phyloP scores from a whole-genome alignment of 805 yeast genomes.

The Candida corydali region DNA sequence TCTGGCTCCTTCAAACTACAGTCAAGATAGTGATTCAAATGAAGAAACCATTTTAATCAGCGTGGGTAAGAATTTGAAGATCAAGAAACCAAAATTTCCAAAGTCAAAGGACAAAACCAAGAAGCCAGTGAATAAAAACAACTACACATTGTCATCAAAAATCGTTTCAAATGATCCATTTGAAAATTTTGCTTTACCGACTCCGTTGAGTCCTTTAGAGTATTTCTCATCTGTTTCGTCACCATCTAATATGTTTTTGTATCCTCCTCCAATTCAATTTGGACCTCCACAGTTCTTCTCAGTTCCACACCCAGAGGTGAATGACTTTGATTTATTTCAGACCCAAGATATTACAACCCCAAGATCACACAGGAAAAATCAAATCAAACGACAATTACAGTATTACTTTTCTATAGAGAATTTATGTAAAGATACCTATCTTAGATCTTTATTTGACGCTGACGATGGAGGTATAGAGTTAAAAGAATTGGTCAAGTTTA shows the following conservation, averaged over 20 bases:
- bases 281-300: too few species aligned
- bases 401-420: conserved; percentile 22
- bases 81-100: conserved; percentile 10
- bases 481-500: conserved; percentile 14
- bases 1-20: not conserved
- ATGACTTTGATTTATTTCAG: too few species aligned
- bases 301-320: too few species aligned
- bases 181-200: not conserved
- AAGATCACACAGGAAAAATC: conserved; percentile 1
- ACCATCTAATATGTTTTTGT: not conserved
- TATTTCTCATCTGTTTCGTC: not conserved
- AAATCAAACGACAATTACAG: conserved; percentile 14
- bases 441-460: conserved; percentile 14
- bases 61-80: conserved; percentile 10
- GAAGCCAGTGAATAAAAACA: too few species aligned
- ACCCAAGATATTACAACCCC: too few species aligned
- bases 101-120: not conserved
- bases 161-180: not conserved
- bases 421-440: conserved; percentile 18
- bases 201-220: not conserved
- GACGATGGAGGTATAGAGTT: conserved; percentile 16
- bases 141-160: too few species aligned
- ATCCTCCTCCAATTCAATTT: too few species aligned
- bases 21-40: too few species aligned
- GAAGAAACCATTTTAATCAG: conserved; percentile 2